phyloP scores from a whole-genome alignment of 306 rosid species.

The Casuarina cunninghamiana region DNA sequence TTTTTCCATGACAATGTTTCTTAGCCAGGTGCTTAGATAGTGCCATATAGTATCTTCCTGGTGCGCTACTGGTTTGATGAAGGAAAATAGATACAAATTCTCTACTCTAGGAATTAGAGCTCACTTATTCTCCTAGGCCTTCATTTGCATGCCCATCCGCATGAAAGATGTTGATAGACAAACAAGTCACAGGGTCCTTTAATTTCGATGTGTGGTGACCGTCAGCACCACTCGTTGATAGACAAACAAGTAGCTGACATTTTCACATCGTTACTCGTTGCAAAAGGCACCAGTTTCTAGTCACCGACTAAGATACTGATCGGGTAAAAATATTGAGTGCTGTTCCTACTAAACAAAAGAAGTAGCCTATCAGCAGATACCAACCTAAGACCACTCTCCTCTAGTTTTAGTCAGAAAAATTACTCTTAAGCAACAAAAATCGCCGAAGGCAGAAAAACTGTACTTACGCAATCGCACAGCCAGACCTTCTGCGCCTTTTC shows the following conservation, averaged over 20 bases:
- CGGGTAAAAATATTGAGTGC: background rate
- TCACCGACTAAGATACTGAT: background rate
- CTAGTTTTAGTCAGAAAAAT: constrained; percentile 2
- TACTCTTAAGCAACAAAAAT: constrained; percentile 14
- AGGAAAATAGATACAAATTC: background rate
- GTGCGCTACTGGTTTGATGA: background rate
- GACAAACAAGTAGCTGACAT: background rate
- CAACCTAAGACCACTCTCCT: background rate
- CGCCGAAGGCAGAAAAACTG: constrained; percentile 11
- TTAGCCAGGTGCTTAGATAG: background rate
- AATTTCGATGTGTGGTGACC: too few relatives aligned
- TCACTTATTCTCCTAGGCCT: background rate
- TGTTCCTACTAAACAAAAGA: background rate
- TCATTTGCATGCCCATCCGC: background rate
- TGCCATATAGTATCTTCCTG: too few relatives aligned
- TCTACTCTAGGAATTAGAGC: background rate
- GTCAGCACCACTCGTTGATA: background rate
- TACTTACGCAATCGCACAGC: constrained; percentile 85
- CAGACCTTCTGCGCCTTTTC: constrained; percentile 70
- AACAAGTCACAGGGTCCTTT: too few relatives aligned
- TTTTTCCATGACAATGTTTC: background rate
- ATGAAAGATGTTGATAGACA: too few relatives aligned
- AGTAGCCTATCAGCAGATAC: background rate
- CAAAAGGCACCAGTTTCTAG: background rate
- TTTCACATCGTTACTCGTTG: background rate